These are phyloP conservation scores for Smallanthus sonchifolius DNA, from an alignment of 129 eudicot genomes.

Conservation along the genomic window DNA sequence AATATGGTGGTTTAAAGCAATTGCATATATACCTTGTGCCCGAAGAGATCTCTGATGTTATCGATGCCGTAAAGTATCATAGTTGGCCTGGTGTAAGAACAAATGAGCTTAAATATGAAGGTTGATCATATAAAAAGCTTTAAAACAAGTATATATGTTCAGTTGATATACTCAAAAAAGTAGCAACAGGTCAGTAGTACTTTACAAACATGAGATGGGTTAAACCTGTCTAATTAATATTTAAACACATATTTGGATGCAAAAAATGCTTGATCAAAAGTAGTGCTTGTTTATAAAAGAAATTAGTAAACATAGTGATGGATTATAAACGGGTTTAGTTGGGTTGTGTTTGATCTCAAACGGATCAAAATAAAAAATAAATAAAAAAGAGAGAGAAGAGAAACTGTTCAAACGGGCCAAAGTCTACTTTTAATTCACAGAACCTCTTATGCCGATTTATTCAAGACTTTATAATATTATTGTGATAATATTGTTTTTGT, in stretches of 20 bases:
- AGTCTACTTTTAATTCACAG: neutral
- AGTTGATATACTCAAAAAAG: neutral
- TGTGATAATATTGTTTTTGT: neutral
- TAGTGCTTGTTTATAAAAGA: neutral
- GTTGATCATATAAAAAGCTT: neutral
- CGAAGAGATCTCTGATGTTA: conserved; percentile 96
- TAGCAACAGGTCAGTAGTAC: neutral
- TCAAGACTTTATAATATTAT: neutral
- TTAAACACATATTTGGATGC: neutral
- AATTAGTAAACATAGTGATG: neutral
- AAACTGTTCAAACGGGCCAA: neutral
- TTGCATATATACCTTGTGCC: conserved; percentile 68
- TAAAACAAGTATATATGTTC: neutral
- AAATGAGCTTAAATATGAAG: neutral
- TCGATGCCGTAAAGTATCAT: conserved; percentile 91
- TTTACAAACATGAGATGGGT: neutral
- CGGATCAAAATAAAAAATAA: neutral
- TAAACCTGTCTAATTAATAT: neutral
- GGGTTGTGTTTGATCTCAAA: neutral
- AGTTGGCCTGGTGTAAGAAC: conserved; percentile 51
- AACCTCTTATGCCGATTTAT: neutral
- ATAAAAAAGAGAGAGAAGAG: neutral
- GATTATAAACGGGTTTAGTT: neutral
- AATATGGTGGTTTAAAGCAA: neutral
- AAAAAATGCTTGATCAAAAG: neutral